Base-by-base conservation (phyloP, 2,329 filamentous ascomycete genomes). In the Stagonosporopsis cucurbitacearum region DNA sequence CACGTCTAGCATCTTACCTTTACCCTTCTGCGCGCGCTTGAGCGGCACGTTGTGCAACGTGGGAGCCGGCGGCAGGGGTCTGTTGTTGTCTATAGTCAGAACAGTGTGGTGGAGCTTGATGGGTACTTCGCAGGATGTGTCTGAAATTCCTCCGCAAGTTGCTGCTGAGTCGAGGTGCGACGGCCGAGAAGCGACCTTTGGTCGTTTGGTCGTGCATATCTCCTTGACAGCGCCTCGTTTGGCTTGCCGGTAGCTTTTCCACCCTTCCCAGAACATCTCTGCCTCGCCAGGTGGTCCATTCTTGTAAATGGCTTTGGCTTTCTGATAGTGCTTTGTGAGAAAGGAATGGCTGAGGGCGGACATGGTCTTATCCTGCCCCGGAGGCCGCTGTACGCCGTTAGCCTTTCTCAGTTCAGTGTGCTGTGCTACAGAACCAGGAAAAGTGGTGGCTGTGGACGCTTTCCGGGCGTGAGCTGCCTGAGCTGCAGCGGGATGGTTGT, bases 211-310 rank as follows among this genome's bases (percentile, higher is more conserved):
- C 37, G 36, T 8, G 26, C 20, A 47, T 25, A 51, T 39, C 19
- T 56, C 53, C 15, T 23, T 26, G 4, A 47, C 43, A 15, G 17
- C 30, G 7, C 13, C 28, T 11, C 15, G 46, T 17, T 60, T 62
- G 2, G 59, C 30, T 30, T 30, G 9, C 13, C 30, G 54, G 30
- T 43, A 41, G 30, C 39, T 42, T 43, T 57, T 58, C 7, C 67
- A 57, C 12, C 54, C 57, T 41, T 50, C 55, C 66, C 65, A 68
- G 13, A 68, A 39, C 17, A 65, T 54, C 22, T 70, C 63, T 4
- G 64, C 64, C 59, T 73, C 70, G n/a, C 67, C 67, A 47, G 65
- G 33, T 13, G 67, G 68, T 0, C 68, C 66, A 17, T 44, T 28
- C 11, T 55, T 23, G 37, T 71, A 71, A 20, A 71, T 67, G 2